Percentiles rank a stretch among this genome's conserved stretches.
These are phyloP conservation scores for Plantago ovata DNA, from an alignment of 257 asterid species.

Conservation along the genomic window DNA sequence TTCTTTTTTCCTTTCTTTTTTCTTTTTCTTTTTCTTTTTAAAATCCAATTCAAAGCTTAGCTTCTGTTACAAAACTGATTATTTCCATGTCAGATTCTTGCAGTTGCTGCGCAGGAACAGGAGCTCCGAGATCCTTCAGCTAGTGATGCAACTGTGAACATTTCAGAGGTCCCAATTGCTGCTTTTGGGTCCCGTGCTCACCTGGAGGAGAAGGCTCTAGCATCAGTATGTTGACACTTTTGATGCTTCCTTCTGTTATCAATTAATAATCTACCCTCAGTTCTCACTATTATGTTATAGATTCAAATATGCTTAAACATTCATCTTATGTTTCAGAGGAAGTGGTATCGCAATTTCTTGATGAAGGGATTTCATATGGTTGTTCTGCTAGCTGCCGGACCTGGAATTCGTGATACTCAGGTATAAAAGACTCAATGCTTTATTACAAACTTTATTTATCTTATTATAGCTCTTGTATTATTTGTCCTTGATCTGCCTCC, in stretches of 20 bases:
- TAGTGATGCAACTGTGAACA: conserved; percentile 45
- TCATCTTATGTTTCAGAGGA: conserved; percentile 61
- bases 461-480: neutral
- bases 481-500: neutral
- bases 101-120: conserved; percentile 60
- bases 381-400: conserved; percentile 93
- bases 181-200: conserved; percentile 99
- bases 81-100: conserved; percentile 65
- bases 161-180: conserved; percentile 72
- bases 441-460: neutral
- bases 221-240: conserved; percentile 69
- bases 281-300: conserved; percentile 1
- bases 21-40: too few species aligned
- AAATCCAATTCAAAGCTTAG: conserved; percentile 14
- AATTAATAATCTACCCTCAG: neutral
- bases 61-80: conserved; percentile 31
- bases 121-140: conserved; percentile 45
- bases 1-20: too few species aligned
- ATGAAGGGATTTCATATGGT: conserved; percentile 98
- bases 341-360: conserved; percentile 92
- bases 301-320: conserved; percentile 17
- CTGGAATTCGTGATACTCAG: conserved; percentile 97
- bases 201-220: conserved; percentile 94
- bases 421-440: conserved; percentile 30
- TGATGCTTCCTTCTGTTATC: conserved; percentile 19